Evolutionary conservation across 768 basidiomycete species (phyloP).

Genomic region (Serendipita sp.): DNA sequence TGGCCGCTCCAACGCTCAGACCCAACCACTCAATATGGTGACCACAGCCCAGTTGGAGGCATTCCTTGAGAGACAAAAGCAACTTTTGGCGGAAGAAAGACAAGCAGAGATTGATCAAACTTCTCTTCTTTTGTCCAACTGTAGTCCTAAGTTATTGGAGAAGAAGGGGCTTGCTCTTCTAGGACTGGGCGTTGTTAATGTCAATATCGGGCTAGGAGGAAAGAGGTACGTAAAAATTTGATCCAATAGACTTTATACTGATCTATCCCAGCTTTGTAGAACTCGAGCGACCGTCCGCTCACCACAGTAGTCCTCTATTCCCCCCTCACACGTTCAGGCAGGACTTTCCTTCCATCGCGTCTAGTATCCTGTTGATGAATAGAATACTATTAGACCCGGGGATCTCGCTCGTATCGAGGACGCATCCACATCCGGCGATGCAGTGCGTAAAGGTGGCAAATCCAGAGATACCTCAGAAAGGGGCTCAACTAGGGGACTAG

Average conservation of each 20-base stretch:
- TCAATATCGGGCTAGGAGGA: slow-evolving; percentile 80
- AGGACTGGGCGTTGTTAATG: slow-evolving; percentile 48
- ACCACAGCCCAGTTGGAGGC: slow-evolving; percentile 21
- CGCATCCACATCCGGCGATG: slow-evolving; percentile 22
- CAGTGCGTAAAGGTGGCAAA: slow-evolving; percentile 26
- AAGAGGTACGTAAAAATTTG: slow-evolving; percentile 46
- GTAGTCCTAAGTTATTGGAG: slow-evolving; percentile 71
- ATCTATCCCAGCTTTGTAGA: slow-evolving; percentile 53
- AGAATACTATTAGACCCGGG: slow-evolving; percentile 41
- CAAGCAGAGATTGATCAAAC: slow-evolving; percentile 72
- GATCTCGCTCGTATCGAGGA: slow-evolving; percentile 79
- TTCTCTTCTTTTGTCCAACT: slow-evolving; percentile 64
- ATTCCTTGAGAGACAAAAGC: slow-evolving; percentile 53
- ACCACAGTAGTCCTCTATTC: slow-evolving; percentile 51
- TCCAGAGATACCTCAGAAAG: slow-evolving; percentile 25
- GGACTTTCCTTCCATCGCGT: slow-evolving; percentile 2
- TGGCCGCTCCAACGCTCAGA: neutral
- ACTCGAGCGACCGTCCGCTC: slow-evolving; percentile 66
- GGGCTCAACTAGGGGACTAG: slow-evolving; percentile 26
- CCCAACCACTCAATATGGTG: slow-evolving; percentile 7
- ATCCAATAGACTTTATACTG: slow-evolving; percentile 12
- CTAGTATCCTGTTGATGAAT: neutral
- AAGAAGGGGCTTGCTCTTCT: slow-evolving; percentile 69
- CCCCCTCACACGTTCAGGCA: slow-evolving; percentile 80
- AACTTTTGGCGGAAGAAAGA: slow-evolving; percentile 54